Base-by-base conservation (phyloP, 1,284 basidiomycete genomes). In the Vanrija sp. region DNA sequence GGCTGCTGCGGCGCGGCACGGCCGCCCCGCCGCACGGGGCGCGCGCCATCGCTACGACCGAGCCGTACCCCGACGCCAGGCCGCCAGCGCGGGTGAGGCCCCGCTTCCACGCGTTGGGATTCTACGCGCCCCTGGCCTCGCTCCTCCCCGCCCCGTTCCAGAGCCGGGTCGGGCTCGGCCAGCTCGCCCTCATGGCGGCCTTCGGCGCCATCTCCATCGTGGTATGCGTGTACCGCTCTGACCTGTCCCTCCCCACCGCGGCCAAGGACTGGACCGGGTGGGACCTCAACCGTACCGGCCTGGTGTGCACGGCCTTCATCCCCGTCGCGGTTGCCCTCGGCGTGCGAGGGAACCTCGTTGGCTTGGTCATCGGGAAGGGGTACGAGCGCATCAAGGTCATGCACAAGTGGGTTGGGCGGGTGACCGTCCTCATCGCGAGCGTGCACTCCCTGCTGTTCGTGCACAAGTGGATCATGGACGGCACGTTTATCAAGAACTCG, bases 311-410 rank as follows among this genome's bases (percentile, higher is more conserved):
- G 2, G 62, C 64, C 4, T 71, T 73, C 49, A 57, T 76, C 3
- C 72, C 74, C 1, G 38, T 74, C 10, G 62, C 66, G 4, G 55
- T 75, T 19, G 68, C 64, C 22, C 56, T 76, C 15, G 74, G 72
- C 3, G 69, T 69, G 10, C 53, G 66, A 31, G 69, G 66, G 14
- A 75, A 72, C 47, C 45, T 71, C 38, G 51, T 72, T 16, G 66
- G 68, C 15, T 56, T 68, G 18, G 52, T 64, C 7, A 82, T 86
- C 0, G 85, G 84, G 1, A 78, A 83, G 48, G 85, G 86, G 2
- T 88, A 88, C 60, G 86, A 89, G 63, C 84, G 84, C 61, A 80
- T 89, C 36, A 89, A 89, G 68, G 83, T 83, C 60, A 68, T 89
- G 2, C 88, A 91, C 65, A 84, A 87, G 23, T 86, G 88, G 82